Evolutionary conservation across 1,139 yeast genomes (phyloP), one percentile per base, ranked within the genome.

Genomic region (Kodamaea anthophila): DNA sequence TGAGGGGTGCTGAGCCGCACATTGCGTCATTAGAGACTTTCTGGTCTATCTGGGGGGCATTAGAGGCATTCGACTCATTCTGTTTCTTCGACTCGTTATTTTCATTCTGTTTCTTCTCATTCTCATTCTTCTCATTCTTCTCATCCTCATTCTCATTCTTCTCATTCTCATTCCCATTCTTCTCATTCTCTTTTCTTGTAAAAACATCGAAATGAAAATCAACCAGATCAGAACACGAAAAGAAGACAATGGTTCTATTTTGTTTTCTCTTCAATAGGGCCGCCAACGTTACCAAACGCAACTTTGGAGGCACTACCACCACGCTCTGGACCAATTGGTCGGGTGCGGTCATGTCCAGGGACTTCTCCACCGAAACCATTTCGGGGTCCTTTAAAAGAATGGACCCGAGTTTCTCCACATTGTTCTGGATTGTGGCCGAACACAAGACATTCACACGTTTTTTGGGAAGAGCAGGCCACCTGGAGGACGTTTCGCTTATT

Each of bases 211-310:
- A 86, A 56, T 91, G 96, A 60, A 83, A 91, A 43, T 91, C 87
- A 13, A 93, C 97, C 9, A 96, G 83, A 49, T 91, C 97, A 0
- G 97, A 78, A 58, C 98, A 91, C 6, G 96, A 83, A 42, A 87
- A 72, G 53, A 91, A 91, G 1, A 93, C 88, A 51, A 91, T 80
- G 1, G 91, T 76, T 46, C 86, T 73, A 5, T 40, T 26, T n/a
- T n/a, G n/a, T n/a, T n/a, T n/a, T 16, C 67, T 62, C 46, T 71
- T 73, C 36, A 91, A 60, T 5, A 68, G 51, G 1, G 84, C 87
- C 12, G 84, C 77, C 24, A 91, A 57, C 0, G 96, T 72, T 1
- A 91, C 97, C 18, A 87, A 64, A 39, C 98, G 65, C 41, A 91
- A 65, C 49, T 91, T 91, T 6, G 97, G 94, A 1, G 99, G 97